Conservation (phyloP, 495 filamentous ascomycete species). For the Aspergillus olivimuriae region DNA sequence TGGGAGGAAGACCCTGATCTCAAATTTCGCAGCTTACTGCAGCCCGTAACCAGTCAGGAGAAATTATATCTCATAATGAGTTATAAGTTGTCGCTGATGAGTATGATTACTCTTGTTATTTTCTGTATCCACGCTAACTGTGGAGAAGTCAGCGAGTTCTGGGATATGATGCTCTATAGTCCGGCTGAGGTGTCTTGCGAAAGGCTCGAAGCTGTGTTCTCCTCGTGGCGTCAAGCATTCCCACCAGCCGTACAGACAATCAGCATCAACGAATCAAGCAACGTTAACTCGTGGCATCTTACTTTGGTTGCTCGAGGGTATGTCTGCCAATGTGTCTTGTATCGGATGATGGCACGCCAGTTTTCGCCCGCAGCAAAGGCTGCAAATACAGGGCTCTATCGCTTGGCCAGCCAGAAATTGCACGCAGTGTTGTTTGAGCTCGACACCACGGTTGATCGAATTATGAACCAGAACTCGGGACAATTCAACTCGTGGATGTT, state of each 20-base stretch:
- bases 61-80: constrained; percentile 1
- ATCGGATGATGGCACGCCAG: background rate
- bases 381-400: background rate
- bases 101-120: background rate
- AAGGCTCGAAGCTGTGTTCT: too few relatives aligned
- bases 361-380: too few relatives aligned
- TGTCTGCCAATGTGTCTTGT: constrained; percentile 1
- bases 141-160: background rate
- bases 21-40: background rate
- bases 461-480: background rate
- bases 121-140: background rate
- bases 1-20: constrained; percentile 1
- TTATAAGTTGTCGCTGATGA: background rate
- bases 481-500: background rate
- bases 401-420: background rate
- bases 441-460: constrained; percentile 1
- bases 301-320: background rate
- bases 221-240: too few relatives aligned
- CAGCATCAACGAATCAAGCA: too few relatives aligned
- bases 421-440: background rate
- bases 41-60: background rate
- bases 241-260: too few relatives aligned
- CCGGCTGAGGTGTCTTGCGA: too few relatives aligned
- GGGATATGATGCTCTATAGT: too few relatives aligned
- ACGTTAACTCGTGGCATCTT: background rate